These are phyloP conservation scores for Annulohypoxylon moriforme DNA, from an alignment of 495 filamentous ascomycete species.

Conservation along the genomic window DNA sequence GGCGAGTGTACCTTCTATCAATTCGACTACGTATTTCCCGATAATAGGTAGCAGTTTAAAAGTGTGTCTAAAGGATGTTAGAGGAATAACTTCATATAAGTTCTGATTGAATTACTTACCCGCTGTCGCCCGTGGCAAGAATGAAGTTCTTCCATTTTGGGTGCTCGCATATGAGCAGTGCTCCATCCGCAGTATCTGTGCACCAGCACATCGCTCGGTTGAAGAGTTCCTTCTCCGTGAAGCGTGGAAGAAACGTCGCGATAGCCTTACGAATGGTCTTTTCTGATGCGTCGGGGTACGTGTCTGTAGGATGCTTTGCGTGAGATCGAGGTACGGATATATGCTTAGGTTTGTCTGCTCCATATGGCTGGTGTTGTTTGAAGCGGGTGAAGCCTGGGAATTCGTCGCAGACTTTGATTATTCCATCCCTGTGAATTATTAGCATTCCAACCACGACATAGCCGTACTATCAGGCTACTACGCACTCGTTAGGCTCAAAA, in stretches of 20 bases:
- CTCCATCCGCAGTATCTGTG: slow-evolving; percentile 64
- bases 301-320: slow-evolving; percentile 50
- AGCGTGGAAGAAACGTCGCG: slow-evolving; percentile 58
- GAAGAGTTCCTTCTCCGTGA: slow-evolving; percentile 61
- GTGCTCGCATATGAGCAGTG: slow-evolving; percentile 44
- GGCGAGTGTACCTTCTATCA: slow-evolving; percentile 39
- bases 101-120: slow-evolving; percentile 18
- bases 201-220: slow-evolving; percentile 67
- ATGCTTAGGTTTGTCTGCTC: slow-evolving; percentile 63
- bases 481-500: slow-evolving; percentile 67
- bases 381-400: slow-evolving; percentile 46
- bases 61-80: slow-evolving; percentile 33
- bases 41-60: slow-evolving; percentile 45
- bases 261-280: slow-evolving; percentile 56
- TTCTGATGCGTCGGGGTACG: slow-evolving; percentile 61
- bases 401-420: slow-evolving; percentile 46
- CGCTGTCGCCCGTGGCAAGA: slow-evolving; percentile 45
- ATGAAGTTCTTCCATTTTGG: slow-evolving; percentile 46
- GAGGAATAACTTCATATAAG: background rate
- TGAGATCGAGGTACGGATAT: slow-evolving; percentile 48
- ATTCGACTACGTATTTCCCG: slow-evolving; percentile 45
- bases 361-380: slow-evolving; percentile 60
- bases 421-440: slow-evolving; percentile 24
- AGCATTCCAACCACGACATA: slow-evolving; percentile 47
- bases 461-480: slow-evolving; percentile 35